Base-by-base conservation (phyloP, 73 alveolate species). In the Paramecium biaurelia region DNA sequence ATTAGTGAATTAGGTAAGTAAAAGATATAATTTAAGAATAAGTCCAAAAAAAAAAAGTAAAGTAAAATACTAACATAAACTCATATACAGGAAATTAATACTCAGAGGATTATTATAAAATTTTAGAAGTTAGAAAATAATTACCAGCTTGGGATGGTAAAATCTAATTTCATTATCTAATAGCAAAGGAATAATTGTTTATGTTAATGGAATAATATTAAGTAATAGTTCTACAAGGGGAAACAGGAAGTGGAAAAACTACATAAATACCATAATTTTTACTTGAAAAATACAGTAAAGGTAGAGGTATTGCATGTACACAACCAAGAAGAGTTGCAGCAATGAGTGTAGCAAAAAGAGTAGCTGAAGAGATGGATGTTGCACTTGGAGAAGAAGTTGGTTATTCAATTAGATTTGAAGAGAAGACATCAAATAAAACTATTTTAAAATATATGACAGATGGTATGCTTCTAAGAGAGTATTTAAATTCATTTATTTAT, bases 241-340 rank as follows among this genome's bases (percentile, higher is more conserved):
- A 98, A 86, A 98, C 99, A 2, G 99, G 99, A 79, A 92, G 98
- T 67, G 99, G 99, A 5, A 98, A 98, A 90, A 98, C 99, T 3
- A 98, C 99, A 15, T 98, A 98, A 94, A 96, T 97, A 56, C 99
- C 99, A 32, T 96, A 98, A 92, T 98, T 97, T 96, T 89, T 98
- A 63, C 93, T 97, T 76, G 96, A 93, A 63, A 93, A 96, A 76
- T 76, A 38, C 38, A 21, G 47, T 4, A 82, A 86, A 26, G 76
- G 93, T 1, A 93, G 92, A 74, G 93, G 92, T 12, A 98, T 98
- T 11, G 99, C 98, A 26, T 98, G 99, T 92, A 99, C 99, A 24
- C 98, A 99, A 95, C 99, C 99, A 5, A 98, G 99, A 85, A 96
- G 99, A 93, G 99, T 99, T 38, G 99, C 99, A 10, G 99, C 99